Evolutionary conservation across 2,329 filamentous ascomycete species (phyloP).

Genomic region (Aspergillus viridinutans): DNA sequence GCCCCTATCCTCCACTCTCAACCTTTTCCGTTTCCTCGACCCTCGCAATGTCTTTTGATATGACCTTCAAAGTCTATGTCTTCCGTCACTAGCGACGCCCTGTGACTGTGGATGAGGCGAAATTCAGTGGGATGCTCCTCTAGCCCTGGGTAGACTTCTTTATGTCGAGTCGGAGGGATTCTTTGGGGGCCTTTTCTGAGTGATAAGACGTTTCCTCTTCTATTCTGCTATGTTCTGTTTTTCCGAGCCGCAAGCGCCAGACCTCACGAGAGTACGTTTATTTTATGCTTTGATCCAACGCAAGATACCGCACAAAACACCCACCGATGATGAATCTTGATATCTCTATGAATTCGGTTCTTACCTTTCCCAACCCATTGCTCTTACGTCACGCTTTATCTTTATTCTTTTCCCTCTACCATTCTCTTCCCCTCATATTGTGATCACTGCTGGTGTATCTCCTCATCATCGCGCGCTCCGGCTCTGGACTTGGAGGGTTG

Average conservation of each 20-base stretch:
- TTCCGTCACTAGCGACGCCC: constrained; percentile 10
- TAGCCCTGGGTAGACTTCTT: constrained; percentile 5
- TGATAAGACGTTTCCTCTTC: constrained; percentile 10
- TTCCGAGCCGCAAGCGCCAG: constrained; percentile 18
- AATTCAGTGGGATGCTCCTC: constrained; percentile 5
- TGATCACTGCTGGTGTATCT: not conserved
- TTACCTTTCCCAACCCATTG: constrained; percentile 2
- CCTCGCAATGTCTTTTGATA: constrained; percentile 8
- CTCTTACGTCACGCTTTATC: constrained; percentile 2
- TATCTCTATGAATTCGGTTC: constrained; percentile 13
- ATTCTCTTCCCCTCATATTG: not conserved
- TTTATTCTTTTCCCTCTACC: constrained; percentile 2
- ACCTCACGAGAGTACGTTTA: constrained; percentile 25
- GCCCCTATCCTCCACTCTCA: constrained; percentile 4
- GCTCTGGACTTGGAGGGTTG: not conserved
- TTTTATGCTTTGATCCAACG: constrained; percentile 28
- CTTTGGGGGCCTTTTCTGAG: constrained; percentile 9
- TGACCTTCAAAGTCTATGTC: constrained; percentile 10
- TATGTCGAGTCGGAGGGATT: constrained; percentile 12
- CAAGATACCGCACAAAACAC: constrained; percentile 36
- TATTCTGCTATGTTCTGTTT: constrained; percentile 1
- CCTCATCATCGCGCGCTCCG: not conserved
- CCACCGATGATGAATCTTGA: constrained; percentile 31
- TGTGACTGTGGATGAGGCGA: constrained; percentile 10
- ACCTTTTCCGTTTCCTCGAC: constrained; percentile 6